Base-by-base conservation (phyloP, 2,329 filamentous ascomycete genomes). In the Grosmannia huntii region DNA sequence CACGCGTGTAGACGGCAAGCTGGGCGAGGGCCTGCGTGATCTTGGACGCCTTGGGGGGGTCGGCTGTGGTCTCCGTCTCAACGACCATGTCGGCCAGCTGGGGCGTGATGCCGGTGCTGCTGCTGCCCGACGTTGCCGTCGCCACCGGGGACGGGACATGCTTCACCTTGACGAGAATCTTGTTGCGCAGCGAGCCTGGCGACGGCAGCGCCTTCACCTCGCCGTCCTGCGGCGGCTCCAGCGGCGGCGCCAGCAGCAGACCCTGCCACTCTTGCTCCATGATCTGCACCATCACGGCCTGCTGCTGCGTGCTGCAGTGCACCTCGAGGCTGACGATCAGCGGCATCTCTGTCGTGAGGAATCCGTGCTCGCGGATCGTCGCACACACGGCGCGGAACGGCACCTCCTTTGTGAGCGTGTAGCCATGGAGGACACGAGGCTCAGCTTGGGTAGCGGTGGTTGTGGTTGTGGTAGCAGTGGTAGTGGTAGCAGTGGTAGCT, bases 321-420 rank as follows among this genome's bases (percentile, higher is more conserved):
- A 97, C 89, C 71, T 99, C 94, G 36, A 99, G 79, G 67, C 90
- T 96, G 65, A 96, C 86, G 60, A 97, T 92, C n/a, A 99, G 76
- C 0, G 94, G 94, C 21, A 95, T 75, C 61, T 92, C 85, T 23
- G 82, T 85, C 4, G 76, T 81, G 3, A 80, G 73, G 66, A 97
- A 97, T 1, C 87, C 90, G 65, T 85, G 82, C 58, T 95, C 82
- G 36, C 83, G 78, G 63, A 97, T 91, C 0, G 89, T 84, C 58
- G 80, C 76, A 71, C 91, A 96, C 2, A 97, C 92, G 49, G 87
- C 82, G 55, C 91, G 83, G 71, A 97, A 97, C 0, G 87, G 80
- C 46, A 96, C 83, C 60, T 94, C 87, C 64, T 88, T 91, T 19
- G 94, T 99, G 23, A 96, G 78, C 0, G 94, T 97, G 70, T 95